Conservation (phyloP, 1,139 yeast species). For the Lodderomyces metapsilosis region DNA sequence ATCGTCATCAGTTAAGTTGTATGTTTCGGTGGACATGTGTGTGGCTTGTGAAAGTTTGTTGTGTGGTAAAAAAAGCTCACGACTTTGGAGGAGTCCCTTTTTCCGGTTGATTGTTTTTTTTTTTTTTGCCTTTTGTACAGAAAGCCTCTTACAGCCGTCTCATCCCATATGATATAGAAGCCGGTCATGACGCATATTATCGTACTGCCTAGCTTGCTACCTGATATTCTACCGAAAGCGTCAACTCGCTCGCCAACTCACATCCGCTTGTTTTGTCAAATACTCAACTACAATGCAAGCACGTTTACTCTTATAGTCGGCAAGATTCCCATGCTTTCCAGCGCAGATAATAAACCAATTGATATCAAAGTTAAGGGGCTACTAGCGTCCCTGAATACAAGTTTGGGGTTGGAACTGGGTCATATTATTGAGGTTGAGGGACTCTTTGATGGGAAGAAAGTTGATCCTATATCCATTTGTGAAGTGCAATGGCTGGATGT, state of each 20-base stretch:
- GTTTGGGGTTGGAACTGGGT: neutral
- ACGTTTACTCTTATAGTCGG: neutral
- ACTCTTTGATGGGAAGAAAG: neutral
- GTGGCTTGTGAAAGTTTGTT: neutral
- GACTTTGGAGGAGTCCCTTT: neutral
- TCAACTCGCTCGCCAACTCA: neutral
- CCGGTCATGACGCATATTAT: neutral
- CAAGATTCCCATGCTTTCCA: neutral
- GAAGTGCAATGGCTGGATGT: neutral
- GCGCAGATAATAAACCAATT: neutral
- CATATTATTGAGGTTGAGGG: constrained; percentile 3
- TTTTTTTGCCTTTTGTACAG: neutral
- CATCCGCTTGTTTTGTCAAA: constrained; percentile 1
- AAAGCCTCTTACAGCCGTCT: too few species aligned
- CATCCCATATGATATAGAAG: neutral
- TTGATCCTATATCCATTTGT: neutral
- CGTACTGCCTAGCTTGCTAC: constrained; percentile 1
- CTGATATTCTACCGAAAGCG: neutral
- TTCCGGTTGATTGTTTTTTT: neutral
- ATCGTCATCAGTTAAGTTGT: constrained; percentile 6
- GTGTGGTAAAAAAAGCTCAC: neutral
- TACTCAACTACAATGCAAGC: neutral
- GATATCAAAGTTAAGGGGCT: neutral
- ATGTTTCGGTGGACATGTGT: constrained; percentile 2
- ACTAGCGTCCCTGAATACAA: neutral